Evolutionary conservation across 805 yeast species (phyloP), one percentile per base, ranked within the genome.

Genomic region (Metschnikowia arizonensis): DNA sequence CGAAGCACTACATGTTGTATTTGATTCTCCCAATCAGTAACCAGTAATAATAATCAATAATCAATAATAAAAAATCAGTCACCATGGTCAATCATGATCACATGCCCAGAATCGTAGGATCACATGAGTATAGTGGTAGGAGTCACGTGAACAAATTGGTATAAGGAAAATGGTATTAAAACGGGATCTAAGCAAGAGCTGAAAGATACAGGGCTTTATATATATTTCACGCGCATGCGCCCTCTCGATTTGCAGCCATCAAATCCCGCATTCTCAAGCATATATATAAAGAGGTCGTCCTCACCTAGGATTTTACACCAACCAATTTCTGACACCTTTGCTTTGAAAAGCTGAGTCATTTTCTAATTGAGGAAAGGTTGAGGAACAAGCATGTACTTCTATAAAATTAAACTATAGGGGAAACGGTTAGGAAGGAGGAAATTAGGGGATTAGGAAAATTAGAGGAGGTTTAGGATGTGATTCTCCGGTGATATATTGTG

Each of bases 161-260:
- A 14, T 14, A 7, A n/a, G n/a, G n/a, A n/a, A n/a, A n/a, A n/a
- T n/a, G n/a, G n/a, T n/a, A n/a, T n/a, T n/a, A n/a, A n/a, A n/a
- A n/a, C n/a, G n/a, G n/a, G n/a, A n/a, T 21, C 6, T 21, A 30
- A 15, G 7, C 11, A 14, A 9, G 17, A 8, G 33, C 11, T 30
- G 12, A 14, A 10, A 23, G 17, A 34, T 33, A 14, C n/a, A n/a
- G n/a, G 32, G 48, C 29, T 40, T 48, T 40, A 48, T 52, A 50
- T 50, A 21, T 5, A 45, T 33, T 40, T 5, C 25, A 26, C 40
- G 40, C 40, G 33, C 29, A n/a, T n/a, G n/a, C 33, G 33, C 18
- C 19, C 25, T n/a, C 32, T n/a, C 19, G 32, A 28, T 37, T 37
- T 37, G 40, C 40, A 37, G 40, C 40, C 33, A 37, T n/a, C 18